These are phyloP conservation scores for Thalassiosira oceanica DNA, from an alignment of 352 stramenopile genomes.

Conservation along the genomic window DNA sequence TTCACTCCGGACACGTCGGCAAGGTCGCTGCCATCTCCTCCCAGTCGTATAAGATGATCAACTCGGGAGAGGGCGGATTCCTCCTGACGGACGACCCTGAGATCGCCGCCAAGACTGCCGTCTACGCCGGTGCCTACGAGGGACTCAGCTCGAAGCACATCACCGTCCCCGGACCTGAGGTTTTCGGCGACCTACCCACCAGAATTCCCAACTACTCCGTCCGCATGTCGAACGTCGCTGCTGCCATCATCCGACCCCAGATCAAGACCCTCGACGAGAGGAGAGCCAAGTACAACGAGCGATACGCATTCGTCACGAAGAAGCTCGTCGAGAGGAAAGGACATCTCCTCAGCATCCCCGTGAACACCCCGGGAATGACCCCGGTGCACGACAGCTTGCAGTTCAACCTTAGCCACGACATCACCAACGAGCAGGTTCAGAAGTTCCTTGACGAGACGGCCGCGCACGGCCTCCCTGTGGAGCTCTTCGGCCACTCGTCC, in stretches of 20 bases:
- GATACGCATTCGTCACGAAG: slow-evolving; percentile 63
- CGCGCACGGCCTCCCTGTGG: slow-evolving; percentile 71
- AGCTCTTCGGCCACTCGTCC: slow-evolving; percentile 75
- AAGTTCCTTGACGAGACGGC: slow-evolving; percentile 65
- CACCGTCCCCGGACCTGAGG: slow-evolving; percentile 56
- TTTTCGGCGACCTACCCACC: slow-evolving; percentile 62
- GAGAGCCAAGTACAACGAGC: slow-evolving; percentile 77
- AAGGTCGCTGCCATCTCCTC: slow-evolving; percentile 64
- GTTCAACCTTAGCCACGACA: slow-evolving; percentile 70
- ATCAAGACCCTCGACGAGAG: slow-evolving; percentile 76
- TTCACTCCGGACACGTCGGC: slow-evolving; percentile 76
- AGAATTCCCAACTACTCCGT: slow-evolving; percentile 79
- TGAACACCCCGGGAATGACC: slow-evolving; percentile 64
- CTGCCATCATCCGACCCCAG: slow-evolving; percentile 77
- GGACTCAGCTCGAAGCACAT: slow-evolving; percentile 68
- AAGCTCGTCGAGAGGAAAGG: slow-evolving; percentile 55
- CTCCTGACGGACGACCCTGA: slow-evolving; percentile 73
- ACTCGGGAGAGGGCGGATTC: slow-evolving; percentile 82
- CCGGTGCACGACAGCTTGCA: slow-evolving; percentile 78
- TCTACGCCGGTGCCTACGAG: slow-evolving; percentile 81
- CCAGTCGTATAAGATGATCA: slow-evolving; percentile 84
- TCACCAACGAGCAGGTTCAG: slow-evolving; percentile 62
- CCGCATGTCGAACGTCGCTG: slow-evolving; percentile 76
- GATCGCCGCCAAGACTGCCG: slow-evolving; percentile 69
- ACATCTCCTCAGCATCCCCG: slow-evolving; percentile 69